Evolutionary conservation across 1,284 basidiomycete species (phyloP), one percentile per base, ranked within the genome.

Genomic region (Cutaneotrichosporon sp.): DNA sequence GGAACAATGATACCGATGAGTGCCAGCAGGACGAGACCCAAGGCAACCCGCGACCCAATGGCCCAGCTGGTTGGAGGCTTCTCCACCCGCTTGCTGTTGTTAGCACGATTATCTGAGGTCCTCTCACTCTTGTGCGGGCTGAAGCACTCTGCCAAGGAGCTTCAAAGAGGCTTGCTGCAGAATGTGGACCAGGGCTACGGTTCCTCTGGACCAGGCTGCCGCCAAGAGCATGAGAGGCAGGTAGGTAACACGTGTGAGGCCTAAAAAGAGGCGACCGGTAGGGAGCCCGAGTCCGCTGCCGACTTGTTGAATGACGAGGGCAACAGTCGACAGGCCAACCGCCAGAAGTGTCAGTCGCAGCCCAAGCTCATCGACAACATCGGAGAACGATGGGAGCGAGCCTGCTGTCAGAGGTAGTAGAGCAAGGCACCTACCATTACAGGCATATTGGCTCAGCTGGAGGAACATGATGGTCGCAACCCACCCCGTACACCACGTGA

Each of bases 401-500:
- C 54, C 54, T 56, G 38, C 33, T 14, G 38, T 47, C 20, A 34
- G 34, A 10, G 22, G 11, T 27, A 11, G 16, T n/a, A 24, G 29
- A 34, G 18, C 33, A 11, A 8, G 27, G 13, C 14, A 24, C 53
- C 36, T 20, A 54, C 54, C 60, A 10, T 24, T 14, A 3, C 33
- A 11, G 7, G 24, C 16, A 4, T 34, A 49, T 7, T 54, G 47
- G 6, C 50, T 42, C 22, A 70, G 47, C 45, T 71, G 69, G 10
- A 82, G 74, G 64, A 84, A 87, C 27, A 89, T 64, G 0, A 87
- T 64, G 9, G 88, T 65, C 1, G 84, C 81, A 0, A 86, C 83
- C 58, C 90, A 81, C 1, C 87, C 91, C 1, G 88, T 76, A 1
- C 85, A 80, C 90, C 91, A 95, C 27, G 84, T 84, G 1, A 88